Base-by-base conservation (phyloP, 768 basidiomycete genomes). In the Dentipellis fragilis region DNA sequence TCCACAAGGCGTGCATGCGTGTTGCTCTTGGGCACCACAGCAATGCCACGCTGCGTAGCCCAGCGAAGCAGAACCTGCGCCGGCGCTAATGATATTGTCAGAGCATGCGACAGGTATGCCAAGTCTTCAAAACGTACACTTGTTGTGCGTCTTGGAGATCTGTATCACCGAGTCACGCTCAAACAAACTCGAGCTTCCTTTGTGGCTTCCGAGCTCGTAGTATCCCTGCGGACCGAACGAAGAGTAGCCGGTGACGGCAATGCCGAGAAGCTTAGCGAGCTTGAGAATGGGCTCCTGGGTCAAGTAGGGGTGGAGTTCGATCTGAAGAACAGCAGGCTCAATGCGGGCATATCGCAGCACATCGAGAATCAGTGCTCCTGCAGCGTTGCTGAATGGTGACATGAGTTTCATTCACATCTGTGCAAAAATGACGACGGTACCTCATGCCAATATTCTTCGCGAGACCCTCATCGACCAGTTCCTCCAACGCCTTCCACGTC, bases 401-500 rank as follows among this genome's bases (percentile, higher is more conserved):
- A 29, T 29, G 6, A 29, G 29, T 29, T 3, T 29, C 29, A 29
- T 29, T 29, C 29, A 6, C 6, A 6, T 3, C 29, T 29, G 3
- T 29, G 29, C 6, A 29, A 29, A 3, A 34, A 39, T 50, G 51
- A 29, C 3, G n/a, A 14, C 21, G 67, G 40, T 61, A 81, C 85
- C 83, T 84, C 60, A 90, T 65, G 55, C 89, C 93, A 61, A 94
- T 89, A 65, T 91, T 87, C 74, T 80, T 89, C 10, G 74, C 80
- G 40, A 84, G 67, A 8, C 84, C 84, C 45, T 77, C 75, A 59
- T 89, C 85, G 49, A 85, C 84, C 19, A 93, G 78, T 58, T 76
- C 74, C 69, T 95, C 93, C 83, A 95, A 80, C 14, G 80, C 88
- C 42, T 69, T 65, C 89, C 90, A 94, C 16, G 93, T 94, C 72